phyloP scores from a whole-genome alignment of 1,284 basidiomycete species.

The Xerocomus minutiporus region DNA sequence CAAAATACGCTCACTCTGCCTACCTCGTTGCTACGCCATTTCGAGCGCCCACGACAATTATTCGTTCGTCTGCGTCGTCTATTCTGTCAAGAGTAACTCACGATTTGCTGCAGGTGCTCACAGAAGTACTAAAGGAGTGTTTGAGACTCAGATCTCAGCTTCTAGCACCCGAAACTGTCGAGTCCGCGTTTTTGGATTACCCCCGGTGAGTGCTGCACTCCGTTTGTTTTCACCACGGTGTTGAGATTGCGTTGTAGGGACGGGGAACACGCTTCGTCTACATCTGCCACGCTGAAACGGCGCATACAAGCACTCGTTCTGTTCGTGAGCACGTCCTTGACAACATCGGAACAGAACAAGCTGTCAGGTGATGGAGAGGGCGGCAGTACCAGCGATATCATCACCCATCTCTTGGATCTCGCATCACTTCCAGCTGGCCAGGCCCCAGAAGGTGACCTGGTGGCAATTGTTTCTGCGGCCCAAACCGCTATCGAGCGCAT shows the following conservation, averaged over 20 bases:
- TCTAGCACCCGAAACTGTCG: slow-evolving; percentile 35
- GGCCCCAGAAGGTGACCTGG: slow-evolving; percentile 23
- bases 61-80: slow-evolving; percentile 37
- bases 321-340: slow-evolving; percentile 45
- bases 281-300: slow-evolving; percentile 44
- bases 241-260: slow-evolving; percentile 37
- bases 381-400: slow-evolving; percentile 30
- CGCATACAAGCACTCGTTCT: slow-evolving; percentile 64
- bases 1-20: slow-evolving; percentile 62
- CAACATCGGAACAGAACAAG: slow-evolving; percentile 31
- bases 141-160: slow-evolving; percentile 52
- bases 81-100: slow-evolving; percentile 15
- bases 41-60: slow-evolving; percentile 49
- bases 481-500: slow-evolving; percentile 46
- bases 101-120: slow-evolving; percentile 47
- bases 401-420: slow-evolving; percentile 27
- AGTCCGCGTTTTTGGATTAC: slow-evolving; percentile 54
- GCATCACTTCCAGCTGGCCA: slow-evolving; percentile 14
- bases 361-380: slow-evolving; percentile 37
- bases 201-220: slow-evolving; percentile 42
- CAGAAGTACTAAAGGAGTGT: slow-evolving; percentile 66
- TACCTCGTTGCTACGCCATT: slow-evolving; percentile 60
- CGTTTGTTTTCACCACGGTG: not conserved
- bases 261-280: slow-evolving; percentile 48
- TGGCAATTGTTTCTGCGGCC: slow-evolving; percentile 46